phyloP scores from a whole-genome alignment of 495 filamentous ascomycete species.

The Cercophora scortea region DNA sequence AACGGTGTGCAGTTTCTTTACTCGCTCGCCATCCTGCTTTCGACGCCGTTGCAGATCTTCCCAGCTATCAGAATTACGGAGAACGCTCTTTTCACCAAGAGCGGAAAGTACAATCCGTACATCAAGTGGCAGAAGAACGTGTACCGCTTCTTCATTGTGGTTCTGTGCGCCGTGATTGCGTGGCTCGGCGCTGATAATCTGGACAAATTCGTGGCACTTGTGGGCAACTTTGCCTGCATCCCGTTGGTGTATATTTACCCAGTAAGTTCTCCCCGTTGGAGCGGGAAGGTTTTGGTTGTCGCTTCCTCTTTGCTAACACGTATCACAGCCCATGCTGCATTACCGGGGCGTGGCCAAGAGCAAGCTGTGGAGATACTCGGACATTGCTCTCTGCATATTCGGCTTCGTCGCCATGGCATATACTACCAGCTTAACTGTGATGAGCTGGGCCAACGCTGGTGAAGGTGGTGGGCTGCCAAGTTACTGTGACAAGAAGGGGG shows the following conservation, averaged over 20 bases:
- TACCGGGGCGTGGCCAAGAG: constrained; percentile 67
- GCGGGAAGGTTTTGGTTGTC: neutral
- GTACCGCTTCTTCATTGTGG: constrained; percentile 87
- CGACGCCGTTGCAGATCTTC: constrained; percentile 92
- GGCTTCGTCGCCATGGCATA: constrained; percentile 82
- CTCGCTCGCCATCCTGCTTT: constrained; percentile 85
- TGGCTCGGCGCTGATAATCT: constrained; percentile 90
- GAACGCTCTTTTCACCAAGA: constrained; percentile 57
- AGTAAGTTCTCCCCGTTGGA: constrained; percentile 44
- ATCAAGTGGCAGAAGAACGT: constrained; percentile 99
- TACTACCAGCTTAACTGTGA: constrained; percentile 75
- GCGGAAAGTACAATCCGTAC: constrained; percentile 88
- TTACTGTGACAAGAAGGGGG: constrained; percentile 38
- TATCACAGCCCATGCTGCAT: constrained; percentile 72
- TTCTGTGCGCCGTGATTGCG: constrained; percentile 74
- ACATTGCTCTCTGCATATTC: constrained; percentile 69
- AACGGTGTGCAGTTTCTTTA: constrained; percentile 95
- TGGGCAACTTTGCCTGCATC: constrained; percentile 96
- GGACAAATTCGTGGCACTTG: constrained; percentile 93
- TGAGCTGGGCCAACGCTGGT: constrained; percentile 60
- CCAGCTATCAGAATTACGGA: constrained; percentile 81
- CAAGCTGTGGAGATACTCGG: constrained; percentile 53
- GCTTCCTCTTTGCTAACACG: constrained; percentile 14
- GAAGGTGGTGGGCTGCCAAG: constrained; percentile 31
- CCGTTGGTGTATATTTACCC: constrained; percentile 97